A percentile compares a stretch with the other conserved stretches of the same genome.
Conservation (phyloP, 306 rosid species). For the Erythrophleum fordii region DNA sequence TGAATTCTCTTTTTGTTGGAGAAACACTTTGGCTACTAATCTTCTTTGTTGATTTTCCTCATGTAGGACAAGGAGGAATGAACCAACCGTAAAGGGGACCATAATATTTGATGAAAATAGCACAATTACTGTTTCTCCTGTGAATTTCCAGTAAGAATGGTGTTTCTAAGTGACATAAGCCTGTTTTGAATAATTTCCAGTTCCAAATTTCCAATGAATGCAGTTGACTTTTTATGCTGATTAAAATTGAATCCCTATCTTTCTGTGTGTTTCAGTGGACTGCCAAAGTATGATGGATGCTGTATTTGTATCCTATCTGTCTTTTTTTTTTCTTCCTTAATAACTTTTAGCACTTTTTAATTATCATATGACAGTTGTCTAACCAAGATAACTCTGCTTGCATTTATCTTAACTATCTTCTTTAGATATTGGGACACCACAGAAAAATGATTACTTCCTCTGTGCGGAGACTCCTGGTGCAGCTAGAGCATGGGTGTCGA, state of each 20-base stretch:
- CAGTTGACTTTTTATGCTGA: slow-evolving; percentile 1
- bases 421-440: slow-evolving; percentile 95
- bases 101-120: slow-evolving; percentile 89
- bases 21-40: slow-evolving; percentile 21
- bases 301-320: slow-evolving; percentile 87
- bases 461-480: slow-evolving; percentile 99
- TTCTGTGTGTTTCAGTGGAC: slow-evolving; percentile 64
- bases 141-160: slow-evolving; percentile 86
- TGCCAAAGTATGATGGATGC: slow-evolving; percentile 94
- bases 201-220: not conserved
- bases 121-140: slow-evolving; percentile 91
- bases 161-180: slow-evolving; percentile 24
- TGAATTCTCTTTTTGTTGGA: slow-evolving; percentile 17
- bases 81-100: slow-evolving; percentile 83
- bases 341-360: slow-evolving; percentile 10
- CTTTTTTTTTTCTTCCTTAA: not conserved
- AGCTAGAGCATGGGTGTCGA: slow-evolving; percentile 97
- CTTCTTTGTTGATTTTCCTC: slow-evolving; percentile 28
- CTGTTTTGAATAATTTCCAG: not conserved
- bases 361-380: slow-evolving; percentile 1
- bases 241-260: slow-evolving; percentile 32
- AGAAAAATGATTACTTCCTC: slow-evolving; percentile 93
- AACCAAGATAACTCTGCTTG: slow-evolving; percentile 5
- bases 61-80: slow-evolving; percentile 84
- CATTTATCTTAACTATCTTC: slow-evolving; percentile 43